Percentiles rank a stretch among this genome's conserved stretches.
These are phyloP conservation scores for Russula ochroleuca DNA, from an alignment of 768 basidiomycete species.

Conservation along the genomic window DNA sequence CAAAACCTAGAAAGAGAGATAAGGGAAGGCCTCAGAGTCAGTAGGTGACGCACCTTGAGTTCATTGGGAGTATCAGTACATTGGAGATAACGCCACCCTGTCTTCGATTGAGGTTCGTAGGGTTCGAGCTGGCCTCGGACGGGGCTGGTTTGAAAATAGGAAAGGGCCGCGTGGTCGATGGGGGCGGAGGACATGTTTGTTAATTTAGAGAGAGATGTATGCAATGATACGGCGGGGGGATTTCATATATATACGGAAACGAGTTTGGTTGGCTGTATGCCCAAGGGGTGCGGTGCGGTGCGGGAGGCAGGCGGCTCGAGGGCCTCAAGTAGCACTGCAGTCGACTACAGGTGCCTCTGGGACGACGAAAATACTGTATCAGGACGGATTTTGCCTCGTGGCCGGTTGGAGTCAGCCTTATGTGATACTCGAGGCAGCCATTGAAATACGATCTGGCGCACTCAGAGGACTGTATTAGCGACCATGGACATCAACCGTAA, in stretches of 20 bases:
- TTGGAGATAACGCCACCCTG: constrained; percentile 70
- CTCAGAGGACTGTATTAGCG: too few relatives aligned
- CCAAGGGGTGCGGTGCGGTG: background rate
- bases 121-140: constrained; percentile 73
- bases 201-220: background rate
- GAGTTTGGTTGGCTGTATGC: background rate
- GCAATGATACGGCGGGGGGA: background rate
- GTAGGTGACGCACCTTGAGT: constrained; percentile 48
- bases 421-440: constrained; percentile 4
- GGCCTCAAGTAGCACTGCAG: constrained; percentile 1
- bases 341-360: too few relatives aligned
- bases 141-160: constrained; percentile 59
- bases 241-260: constrained; percentile 6
- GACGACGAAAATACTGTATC: constrained; percentile 3
- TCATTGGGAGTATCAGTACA: constrained; percentile 74
- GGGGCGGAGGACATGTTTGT: constrained; percentile 23
- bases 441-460: background rate
- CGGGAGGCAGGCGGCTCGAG: background rate
- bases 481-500: background rate
- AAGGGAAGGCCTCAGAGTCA: constrained; percentile 3
- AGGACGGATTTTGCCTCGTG: constrained; percentile 17
- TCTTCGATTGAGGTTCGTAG: constrained; percentile 46
- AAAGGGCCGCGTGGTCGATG: constrained; percentile 33
- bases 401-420: constrained; percentile 5
- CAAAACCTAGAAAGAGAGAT: constrained; percentile 48